Evolutionary conservation across 1,284 basidiomycete species (phyloP).

Genomic region (Vanrija sp.): DNA sequence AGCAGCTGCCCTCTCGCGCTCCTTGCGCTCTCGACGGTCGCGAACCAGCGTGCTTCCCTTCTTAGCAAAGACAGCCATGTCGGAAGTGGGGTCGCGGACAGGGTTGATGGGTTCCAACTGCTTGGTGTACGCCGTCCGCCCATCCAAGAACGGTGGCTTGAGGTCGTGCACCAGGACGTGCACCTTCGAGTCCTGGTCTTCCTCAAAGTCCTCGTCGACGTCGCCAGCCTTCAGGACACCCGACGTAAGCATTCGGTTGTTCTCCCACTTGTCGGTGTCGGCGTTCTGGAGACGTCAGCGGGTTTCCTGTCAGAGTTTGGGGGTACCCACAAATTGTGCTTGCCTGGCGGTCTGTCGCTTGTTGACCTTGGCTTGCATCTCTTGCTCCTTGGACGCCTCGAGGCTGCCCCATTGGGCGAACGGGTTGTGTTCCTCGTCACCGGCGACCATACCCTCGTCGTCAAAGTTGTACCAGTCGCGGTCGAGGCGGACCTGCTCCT

Average conservation of each 20-base stretch:
- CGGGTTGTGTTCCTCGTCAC: constrained; percentile 87
- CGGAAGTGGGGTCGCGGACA: constrained; percentile 85
- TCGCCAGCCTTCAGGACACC: constrained; percentile 82
- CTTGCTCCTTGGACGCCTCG: constrained; percentile 64
- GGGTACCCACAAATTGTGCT: constrained; percentile 75
- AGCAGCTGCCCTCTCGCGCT: constrained; percentile 87
- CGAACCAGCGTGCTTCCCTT: constrained; percentile 91
- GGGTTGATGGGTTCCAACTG: constrained; percentile 97
- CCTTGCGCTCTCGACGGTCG: constrained; percentile 92
- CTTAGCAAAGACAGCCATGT: constrained; percentile 91
- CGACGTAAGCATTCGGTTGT: constrained; percentile 92
- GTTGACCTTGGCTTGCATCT: constrained; percentile 73
- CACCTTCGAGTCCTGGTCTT: constrained; percentile 89
- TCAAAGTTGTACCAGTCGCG: constrained; percentile 91
- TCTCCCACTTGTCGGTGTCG: constrained; percentile 98
- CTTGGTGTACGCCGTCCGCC: constrained; percentile 90
- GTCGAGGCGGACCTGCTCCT: constrained; percentile 82
- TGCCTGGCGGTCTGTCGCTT: constrained; percentile 86
- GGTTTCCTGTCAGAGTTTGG: neutral
- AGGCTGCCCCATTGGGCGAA: constrained; percentile 87
- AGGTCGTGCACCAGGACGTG: constrained; percentile 97
- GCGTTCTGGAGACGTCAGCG: constrained; percentile 65
- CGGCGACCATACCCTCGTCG: constrained; percentile 73
- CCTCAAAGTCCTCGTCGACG: constrained; percentile 84
- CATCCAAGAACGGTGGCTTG: constrained; percentile 96